Evolutionary conservation across 768 basidiomycete genomes (phyloP), one percentile per base, ranked within the genome.

Genomic region (Austroboletus eburneus): DNA sequence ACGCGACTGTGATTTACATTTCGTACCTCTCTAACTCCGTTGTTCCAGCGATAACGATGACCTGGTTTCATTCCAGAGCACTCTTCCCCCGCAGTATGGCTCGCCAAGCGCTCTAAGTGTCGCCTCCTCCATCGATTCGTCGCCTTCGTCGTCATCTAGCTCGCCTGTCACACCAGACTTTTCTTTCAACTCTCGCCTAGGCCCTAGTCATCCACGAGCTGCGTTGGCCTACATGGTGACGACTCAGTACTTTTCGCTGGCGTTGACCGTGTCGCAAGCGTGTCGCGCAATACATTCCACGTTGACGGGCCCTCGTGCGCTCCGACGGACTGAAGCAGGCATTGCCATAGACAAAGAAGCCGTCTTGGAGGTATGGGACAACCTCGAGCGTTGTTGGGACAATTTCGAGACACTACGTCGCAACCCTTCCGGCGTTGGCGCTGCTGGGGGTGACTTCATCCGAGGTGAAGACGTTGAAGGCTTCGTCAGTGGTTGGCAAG

Each of bases 401-500:
- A 88, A 91, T 35, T 83, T 96, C 41, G 89, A 91, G 33, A 63
- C 66, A 8, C 69, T 93, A 49, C 73, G 79, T 36, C 67, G 72
- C 29, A 68, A 71, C 18, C 66, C 68, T 24, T 62, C 67, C 23
- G 72, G 74, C 39, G 66, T 75, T 29, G 74, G 75, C 36, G 55
- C 63, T 16, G 63, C 69, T 6, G 62, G 62, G 25, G 57, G 58
- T 23, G 61, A 55, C 23, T 46, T 66, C 21, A 50, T 77, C 25
- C 71, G 75, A 9, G 58, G 65, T 7, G 79, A 80, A 51, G 81
- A 83, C 43, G 65, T 79, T 27, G 75, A 79, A 44, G 67, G 83
- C 47, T 93, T 87, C 61, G 82, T 85, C 37, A 83, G 87, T 58
- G 83, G 85, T 27, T 95, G 92, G 91, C 86, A 89, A 77, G 85